These are phyloP conservation scores for Clavispora phyllophila DNA, from an alignment of 805 yeast genomes.

Conservation along the genomic window DNA sequence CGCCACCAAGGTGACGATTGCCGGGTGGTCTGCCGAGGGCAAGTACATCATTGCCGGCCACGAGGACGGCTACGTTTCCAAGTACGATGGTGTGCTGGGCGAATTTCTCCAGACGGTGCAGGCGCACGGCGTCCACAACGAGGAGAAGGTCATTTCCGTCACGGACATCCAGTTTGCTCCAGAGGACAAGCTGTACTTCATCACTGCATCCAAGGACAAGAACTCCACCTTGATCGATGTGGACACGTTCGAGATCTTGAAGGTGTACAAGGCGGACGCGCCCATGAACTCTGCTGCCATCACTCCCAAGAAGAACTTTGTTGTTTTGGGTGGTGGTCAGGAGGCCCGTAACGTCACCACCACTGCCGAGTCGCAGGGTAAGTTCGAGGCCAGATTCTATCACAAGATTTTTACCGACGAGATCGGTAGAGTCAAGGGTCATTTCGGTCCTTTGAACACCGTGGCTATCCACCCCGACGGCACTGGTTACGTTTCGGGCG, in stretches of 20 bases:
- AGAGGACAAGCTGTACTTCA: conserved; percentile 80
- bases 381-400: conserved; percentile 92
- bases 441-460: conserved; percentile 96
- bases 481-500: conserved; percentile 90
- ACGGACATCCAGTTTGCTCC: conserved; percentile 86
- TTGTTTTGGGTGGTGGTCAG: conserved; percentile 98
- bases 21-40: conserved; percentile 80
- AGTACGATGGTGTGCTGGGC: conserved; percentile 74
- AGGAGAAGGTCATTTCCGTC: conserved; percentile 41
- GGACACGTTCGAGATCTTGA: conserved; percentile 65
- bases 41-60: conserved; percentile 79
- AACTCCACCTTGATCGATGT: conserved; percentile 74
- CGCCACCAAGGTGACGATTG: conserved; percentile 67
- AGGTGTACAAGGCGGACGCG: conserved; percentile 79
- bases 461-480: conserved; percentile 95
- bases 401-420: conserved; percentile 95
- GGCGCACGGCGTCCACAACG: conserved; percentile 65
- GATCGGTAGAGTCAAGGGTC: conserved; percentile 95
- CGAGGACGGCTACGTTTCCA: conserved; percentile 78
- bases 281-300: conserved; percentile 95
- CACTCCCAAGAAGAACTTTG: conserved; percentile 87
- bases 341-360: conserved; percentile 98
- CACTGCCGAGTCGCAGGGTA: conserved; percentile 90
- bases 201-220: conserved; percentile 91
- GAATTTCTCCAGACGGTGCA: conserved; percentile 52